A percentile compares a stretch with the other conserved stretches of the same genome.
Evolutionary conservation across 2,329 filamentous ascomycete species (phyloP).

Genomic region (Sporothrix pseudoabietina): DNA sequence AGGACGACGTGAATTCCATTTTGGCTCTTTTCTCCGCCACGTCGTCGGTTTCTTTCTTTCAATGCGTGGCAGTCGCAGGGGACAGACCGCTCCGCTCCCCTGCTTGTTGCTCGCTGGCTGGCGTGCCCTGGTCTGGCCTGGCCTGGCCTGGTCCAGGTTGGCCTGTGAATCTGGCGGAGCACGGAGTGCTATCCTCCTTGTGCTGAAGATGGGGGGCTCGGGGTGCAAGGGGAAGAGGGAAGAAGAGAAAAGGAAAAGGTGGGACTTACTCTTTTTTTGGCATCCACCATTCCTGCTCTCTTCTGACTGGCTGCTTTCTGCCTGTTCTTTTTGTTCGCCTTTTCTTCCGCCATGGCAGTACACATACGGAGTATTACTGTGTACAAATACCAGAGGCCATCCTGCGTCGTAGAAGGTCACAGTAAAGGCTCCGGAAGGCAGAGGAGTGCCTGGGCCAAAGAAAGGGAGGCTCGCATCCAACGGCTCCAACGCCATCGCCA

Average conservation of each 20-base stretch:
- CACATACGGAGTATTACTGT: too few relatives aligned
- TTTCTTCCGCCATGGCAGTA: neutral
- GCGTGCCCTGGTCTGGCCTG: neutral
- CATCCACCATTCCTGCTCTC: slow-evolving; percentile 6
- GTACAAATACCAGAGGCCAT: neutral
- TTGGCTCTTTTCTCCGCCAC: neutral
- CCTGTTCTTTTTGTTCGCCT: too few relatives aligned
- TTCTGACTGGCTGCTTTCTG: neutral
- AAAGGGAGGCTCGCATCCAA: neutral
- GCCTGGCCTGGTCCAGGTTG: neutral
- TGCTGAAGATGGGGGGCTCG: slow-evolving; percentile 14
- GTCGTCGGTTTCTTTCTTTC: slow-evolving; percentile 6
- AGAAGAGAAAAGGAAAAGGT: neutral
- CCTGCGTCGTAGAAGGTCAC: neutral
- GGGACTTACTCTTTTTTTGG: neutral
- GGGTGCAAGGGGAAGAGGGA: neutral
- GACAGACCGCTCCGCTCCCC: slow-evolving; percentile 18
- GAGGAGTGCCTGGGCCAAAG: neutral
- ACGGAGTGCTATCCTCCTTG: slow-evolving; percentile 25
- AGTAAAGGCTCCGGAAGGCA: neutral
- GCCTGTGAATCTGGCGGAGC: slow-evolving; percentile 19
- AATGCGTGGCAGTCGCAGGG: slow-evolving; percentile 1
- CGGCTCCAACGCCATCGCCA: neutral
- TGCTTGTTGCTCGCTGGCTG: neutral
- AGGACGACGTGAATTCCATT: neutral